Base-by-base conservation (phyloP, 148 eudicot species). In the Heliamphora exappendiculata region DNA sequence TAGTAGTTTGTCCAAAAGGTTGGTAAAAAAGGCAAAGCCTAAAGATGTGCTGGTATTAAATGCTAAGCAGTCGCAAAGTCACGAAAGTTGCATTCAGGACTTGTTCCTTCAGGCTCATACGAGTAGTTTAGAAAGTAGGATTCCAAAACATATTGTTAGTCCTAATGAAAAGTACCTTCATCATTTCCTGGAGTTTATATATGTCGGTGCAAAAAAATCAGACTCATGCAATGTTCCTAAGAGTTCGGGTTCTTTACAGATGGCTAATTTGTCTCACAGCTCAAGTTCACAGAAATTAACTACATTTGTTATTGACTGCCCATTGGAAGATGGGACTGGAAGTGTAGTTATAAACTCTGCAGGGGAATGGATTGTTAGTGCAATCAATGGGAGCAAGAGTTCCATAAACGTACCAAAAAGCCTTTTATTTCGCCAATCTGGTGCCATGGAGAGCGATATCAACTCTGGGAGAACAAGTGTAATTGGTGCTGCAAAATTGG, bases 351-450 rank as follows among this genome's bases (percentile, higher is more conserved):
- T 73, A 36, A 65, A 77, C 62, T 67, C 85, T n/a, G 37, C 70
- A 12, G 86, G 64, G 36, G 79, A 87, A 28, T 79, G 77, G 63
- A 75, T 86, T 69, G 81, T 87, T 69, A 91, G 94, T 59, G 77
- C 84, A 26, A 75, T 88, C 13, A 84, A 84, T 73, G 80, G 73
- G 66, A 86, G 97, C 86, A 77, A 73, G 78, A 87, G 90, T 84
- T 87, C 87, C 86, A 82, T 88, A 41, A 89, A 80, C 80, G 82
- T 92, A 80, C 47, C 90, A 76, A 84, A 82, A 19, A 86, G 88
- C 83, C 95, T 97, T 31, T 86, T 89, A 73, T 85, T 89, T 83
- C 83, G 78, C 74, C 84, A 78, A 70, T 86, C 84, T 57, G 88
- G 86, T 10, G 68, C 71, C 39, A 58, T 73, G 9, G 85, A 85